Conservation (phyloP, 2,329 filamentous ascomycete species). For the Alternaria conjuncta region DNA sequence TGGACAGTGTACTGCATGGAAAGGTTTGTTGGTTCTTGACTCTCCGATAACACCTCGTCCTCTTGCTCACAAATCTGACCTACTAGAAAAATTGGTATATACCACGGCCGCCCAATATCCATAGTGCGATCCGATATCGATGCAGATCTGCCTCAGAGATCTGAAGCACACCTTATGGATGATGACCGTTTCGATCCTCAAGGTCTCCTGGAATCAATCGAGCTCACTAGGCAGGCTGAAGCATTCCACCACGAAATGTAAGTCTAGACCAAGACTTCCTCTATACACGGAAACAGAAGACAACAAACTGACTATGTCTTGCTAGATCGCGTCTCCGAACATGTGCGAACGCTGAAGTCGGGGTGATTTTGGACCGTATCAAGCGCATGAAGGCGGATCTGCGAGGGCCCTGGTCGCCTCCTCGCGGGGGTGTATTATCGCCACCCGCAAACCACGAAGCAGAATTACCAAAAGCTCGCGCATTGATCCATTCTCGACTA, state of each 20-base stretch:
- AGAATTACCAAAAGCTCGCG: constrained; percentile 2
- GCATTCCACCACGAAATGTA: constrained; percentile 16
- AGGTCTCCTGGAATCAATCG: constrained; percentile 10
- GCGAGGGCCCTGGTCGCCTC: constrained; percentile 4
- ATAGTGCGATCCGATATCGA: constrained; percentile 18
- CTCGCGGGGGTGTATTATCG: neutral
- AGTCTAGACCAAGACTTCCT: neutral
- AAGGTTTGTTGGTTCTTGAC: constrained; percentile 7
- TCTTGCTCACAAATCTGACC: neutral
- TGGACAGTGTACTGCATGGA: constrained; percentile 22
- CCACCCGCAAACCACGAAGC: neutral
- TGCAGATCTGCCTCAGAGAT: constrained; percentile 9
- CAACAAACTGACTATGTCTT: neutral
- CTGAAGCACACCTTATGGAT: neutral
- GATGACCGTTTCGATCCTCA: constrained; percentile 1
- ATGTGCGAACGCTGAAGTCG: constrained; percentile 9
- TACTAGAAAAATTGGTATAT: constrained; percentile 17
- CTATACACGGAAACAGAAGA: neutral
- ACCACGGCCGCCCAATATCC: constrained; percentile 19
- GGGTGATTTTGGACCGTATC: constrained; percentile 6
- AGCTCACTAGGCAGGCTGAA: constrained; percentile 12
- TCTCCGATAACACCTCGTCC: neutral
- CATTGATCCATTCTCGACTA: constrained; percentile 5
- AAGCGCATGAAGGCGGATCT: constrained; percentile 8
- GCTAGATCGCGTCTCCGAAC: constrained; percentile 10